A percentile compares a stretch with the other conserved stretches of the same genome.
Evolutionary conservation across 2,329 filamentous ascomycete species (phyloP).

Genomic region (Colletotrichum sp.): DNA sequence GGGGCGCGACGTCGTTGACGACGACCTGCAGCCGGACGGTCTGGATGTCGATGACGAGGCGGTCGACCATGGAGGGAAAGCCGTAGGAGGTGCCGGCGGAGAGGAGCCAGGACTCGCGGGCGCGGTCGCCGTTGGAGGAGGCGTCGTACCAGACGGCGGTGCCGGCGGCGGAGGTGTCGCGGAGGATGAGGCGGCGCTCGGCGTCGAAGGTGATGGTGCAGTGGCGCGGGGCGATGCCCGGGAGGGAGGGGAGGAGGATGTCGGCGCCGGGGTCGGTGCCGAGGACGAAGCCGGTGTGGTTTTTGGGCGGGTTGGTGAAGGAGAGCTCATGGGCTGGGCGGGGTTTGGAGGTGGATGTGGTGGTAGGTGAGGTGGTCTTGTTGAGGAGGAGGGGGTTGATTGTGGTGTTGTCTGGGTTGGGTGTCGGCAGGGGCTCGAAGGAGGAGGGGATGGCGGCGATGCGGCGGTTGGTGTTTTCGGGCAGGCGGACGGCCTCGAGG

Average conservation of each 20-base stretch:
- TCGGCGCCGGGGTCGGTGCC: constrained; percentile 43
- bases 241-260: constrained; percentile 37
- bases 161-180: constrained; percentile 40
- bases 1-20: constrained; percentile 36
- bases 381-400: constrained; percentile 15
- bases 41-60: constrained; percentile 43
- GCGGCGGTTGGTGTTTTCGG: constrained; percentile 8
- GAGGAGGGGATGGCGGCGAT: constrained; percentile 6
- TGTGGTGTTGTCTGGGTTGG: neutral
- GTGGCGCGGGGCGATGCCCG: constrained; percentile 39
- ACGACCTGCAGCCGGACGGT: constrained; percentile 42
- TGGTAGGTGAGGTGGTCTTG: neutral
- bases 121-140: constrained; percentile 40
- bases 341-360: neutral
- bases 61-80: constrained; percentile 36
- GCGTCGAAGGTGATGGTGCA: constrained; percentile 44
- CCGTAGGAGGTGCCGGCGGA: constrained; percentile 34
- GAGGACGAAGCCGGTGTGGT: constrained; percentile 40
- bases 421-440: constrained; percentile 1
- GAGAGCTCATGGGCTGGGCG: constrained; percentile 37
- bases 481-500: constrained; percentile 14
- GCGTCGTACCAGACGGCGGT: constrained; percentile 49
- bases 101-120: constrained; percentile 40
- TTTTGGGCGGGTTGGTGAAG: constrained; percentile 37
- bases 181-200: constrained; percentile 39